Conservation (phyloP, 2,329 filamentous ascomycete genomes). For the Colletotrichum costaricense region DNA sequence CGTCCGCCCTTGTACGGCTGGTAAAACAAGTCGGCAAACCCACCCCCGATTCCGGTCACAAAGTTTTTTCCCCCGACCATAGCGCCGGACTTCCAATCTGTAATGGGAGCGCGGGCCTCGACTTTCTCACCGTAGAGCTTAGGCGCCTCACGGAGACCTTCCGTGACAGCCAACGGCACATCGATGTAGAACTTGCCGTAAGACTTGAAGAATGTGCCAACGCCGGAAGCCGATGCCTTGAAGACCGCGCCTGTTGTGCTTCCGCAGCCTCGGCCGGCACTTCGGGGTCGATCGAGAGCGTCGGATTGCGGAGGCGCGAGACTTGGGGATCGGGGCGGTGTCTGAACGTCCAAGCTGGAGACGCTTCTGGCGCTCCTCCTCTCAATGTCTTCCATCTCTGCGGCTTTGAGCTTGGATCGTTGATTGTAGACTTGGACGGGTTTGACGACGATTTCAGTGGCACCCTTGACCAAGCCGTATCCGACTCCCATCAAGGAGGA, state of each 20-base stretch:
- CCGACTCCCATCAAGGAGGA: slow-evolving; percentile 36
- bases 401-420: background rate
- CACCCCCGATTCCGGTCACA: slow-evolving; percentile 54
- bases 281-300: background rate
- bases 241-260: slow-evolving; percentile 19
- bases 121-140: slow-evolving; percentile 58
- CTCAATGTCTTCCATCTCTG: background rate
- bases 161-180: slow-evolving; percentile 59
- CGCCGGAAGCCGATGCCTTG: slow-evolving; percentile 33
- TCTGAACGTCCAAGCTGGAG: background rate
- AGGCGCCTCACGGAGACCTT: slow-evolving; percentile 65
- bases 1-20: slow-evolving; percentile 55
- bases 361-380: background rate
- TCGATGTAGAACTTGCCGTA: slow-evolving; percentile 54
- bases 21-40: slow-evolving; percentile 54
- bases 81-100: slow-evolving; percentile 57
- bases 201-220: slow-evolving; percentile 52
- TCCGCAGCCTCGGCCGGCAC: background rate
- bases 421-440: slow-evolving; percentile 33
- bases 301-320: slow-evolving; percentile 7
- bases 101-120: slow-evolving; percentile 51
- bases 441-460: slow-evolving; percentile 37
- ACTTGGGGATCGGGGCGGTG: background rate
- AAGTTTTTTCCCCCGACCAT: slow-evolving; percentile 57
- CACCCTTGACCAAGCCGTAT: slow-evolving; percentile 29